Percentiles rank a stretch among this genome's conserved stretches.
These are phyloP conservation scores for Fusarium anguioides DNA, from an alignment of 2,329 filamentous ascomycete species.

Conservation along the genomic window DNA sequence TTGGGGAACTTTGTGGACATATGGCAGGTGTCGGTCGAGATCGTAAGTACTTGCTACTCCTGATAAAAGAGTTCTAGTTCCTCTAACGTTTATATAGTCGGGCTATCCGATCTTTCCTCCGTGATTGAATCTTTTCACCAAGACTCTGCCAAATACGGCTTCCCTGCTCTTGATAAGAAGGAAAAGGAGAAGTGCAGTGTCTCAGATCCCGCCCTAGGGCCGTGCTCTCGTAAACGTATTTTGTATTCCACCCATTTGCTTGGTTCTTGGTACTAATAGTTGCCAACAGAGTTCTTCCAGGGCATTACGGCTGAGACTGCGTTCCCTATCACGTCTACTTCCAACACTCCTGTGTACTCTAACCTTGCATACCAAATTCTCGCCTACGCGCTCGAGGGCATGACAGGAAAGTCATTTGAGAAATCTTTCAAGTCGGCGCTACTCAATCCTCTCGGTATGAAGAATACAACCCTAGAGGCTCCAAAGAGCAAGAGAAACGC, in stretches of 20 bases:
- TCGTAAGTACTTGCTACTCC: background rate
- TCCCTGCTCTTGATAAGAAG: background rate
- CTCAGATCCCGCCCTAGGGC: background rate
- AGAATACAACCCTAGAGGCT: background rate
- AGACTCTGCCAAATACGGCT: background rate
- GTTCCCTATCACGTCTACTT: background rate
- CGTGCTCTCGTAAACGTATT: constrained; percentile 2
- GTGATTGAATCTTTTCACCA: background rate
- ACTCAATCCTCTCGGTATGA: background rate
- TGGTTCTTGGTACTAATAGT: background rate
- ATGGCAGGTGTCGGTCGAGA: background rate
- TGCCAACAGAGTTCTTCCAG: background rate
- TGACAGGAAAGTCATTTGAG: background rate
- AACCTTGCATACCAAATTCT: constrained; percentile 15
- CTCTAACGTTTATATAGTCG: background rate
- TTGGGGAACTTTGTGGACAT: background rate
- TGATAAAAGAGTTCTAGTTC: fast-evolving
- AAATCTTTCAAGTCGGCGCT: background rate
- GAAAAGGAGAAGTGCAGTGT: background rate
- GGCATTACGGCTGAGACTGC: background rate
- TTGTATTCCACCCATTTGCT: fast-evolving
- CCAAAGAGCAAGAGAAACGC: background rate
- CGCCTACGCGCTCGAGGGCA: constrained; percentile 8
- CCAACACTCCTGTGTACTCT: constrained; percentile 14
- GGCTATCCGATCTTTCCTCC: background rate